Percentiles rank a stretch among this genome's conserved stretches.
Evolutionary conservation across 768 basidiomycete genomes (phyloP).

Genomic region (Suillus brevipes): DNA sequence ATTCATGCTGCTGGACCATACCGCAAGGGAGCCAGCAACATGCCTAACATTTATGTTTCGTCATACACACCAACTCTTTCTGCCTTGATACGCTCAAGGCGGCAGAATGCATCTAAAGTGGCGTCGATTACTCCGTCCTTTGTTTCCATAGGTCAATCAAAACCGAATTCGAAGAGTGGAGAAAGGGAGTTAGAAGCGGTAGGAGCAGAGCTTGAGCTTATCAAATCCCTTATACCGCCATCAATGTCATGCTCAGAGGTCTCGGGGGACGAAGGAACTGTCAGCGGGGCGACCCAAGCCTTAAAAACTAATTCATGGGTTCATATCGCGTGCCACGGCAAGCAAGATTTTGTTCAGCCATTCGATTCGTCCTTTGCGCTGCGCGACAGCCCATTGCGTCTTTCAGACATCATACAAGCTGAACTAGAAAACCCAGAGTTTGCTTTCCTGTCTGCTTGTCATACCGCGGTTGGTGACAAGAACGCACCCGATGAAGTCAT

Average conservation of each 20-base stretch:
- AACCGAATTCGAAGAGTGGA: slow-evolving; percentile 2
- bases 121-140: neutral
- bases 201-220: slow-evolving; percentile 21
- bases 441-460: slow-evolving; percentile 37
- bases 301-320: slow-evolving; percentile 26
- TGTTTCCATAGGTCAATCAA: slow-evolving; percentile 24
- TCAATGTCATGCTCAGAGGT: slow-evolving; percentile 18
- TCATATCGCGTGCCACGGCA: slow-evolving; percentile 35
- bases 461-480: slow-evolving; percentile 27
- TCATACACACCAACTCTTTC: slow-evolving; percentile 36
- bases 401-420: slow-evolving; percentile 25
- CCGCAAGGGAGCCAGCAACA: slow-evolving; percentile 13
- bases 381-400: slow-evolving; percentile 19
- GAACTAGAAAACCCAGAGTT: slow-evolving; percentile 22
- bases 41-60: slow-evolving; percentile 27
- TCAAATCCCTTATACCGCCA: slow-evolving; percentile 17
- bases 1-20: slow-evolving; percentile 35
- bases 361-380: slow-evolving; percentile 29
- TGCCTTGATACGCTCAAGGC: slow-evolving; percentile 29
- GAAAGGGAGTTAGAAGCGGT: slow-evolving; percentile 17
- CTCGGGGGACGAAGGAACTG: slow-evolving; percentile 16
- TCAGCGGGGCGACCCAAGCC: slow-evolving; percentile 13
- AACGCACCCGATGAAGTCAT: slow-evolving; percentile 33
- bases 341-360: slow-evolving; percentile 21
- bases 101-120: neutral